Percentiles rank a stretch among this genome's conserved stretches.
These are phyloP conservation scores for Dothideomycetes sp. DNA, from an alignment of 2,329 filamentous ascomycete species.

Conservation along the genomic window DNA sequence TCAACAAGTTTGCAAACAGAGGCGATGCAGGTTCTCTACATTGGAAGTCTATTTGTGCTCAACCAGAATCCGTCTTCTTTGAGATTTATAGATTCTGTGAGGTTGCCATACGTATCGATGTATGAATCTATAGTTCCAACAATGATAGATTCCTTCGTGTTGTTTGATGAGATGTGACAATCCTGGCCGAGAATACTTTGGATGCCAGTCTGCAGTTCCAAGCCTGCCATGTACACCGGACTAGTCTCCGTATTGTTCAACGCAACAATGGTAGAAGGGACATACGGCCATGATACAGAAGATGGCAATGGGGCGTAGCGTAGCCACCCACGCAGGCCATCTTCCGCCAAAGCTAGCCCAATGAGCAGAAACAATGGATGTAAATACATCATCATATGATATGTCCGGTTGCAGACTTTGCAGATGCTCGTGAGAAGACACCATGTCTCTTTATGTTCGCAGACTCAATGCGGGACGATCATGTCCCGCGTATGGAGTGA, in stretches of 20 bases:
- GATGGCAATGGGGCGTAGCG: constrained; percentile 50
- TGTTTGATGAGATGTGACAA: constrained; percentile 19
- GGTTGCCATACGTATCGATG: constrained; percentile 26
- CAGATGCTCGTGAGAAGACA: no score
- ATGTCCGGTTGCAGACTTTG: no score
- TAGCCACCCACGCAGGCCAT: constrained; percentile 54
- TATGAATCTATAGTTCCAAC: constrained; percentile 43
- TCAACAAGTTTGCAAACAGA: constrained; percentile 46
- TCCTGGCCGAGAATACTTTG: constrained; percentile 46
- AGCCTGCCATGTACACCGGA: constrained; percentile 51
- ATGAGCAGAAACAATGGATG: not conserved
- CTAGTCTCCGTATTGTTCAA: constrained; percentile 46
- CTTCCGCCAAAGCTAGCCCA: constrained; percentile 43
- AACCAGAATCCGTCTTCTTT: constrained; percentile 55
- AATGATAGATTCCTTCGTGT: constrained; percentile 35
- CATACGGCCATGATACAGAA: constrained; percentile 29
- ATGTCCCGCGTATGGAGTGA: not conserved
- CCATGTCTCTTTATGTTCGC: no score
- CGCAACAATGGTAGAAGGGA: constrained; percentile 43
- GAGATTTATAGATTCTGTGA: constrained; percentile 32
- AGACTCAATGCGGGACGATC: not conserved
- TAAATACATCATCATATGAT: not conserved
- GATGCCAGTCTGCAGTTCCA: constrained; percentile 51
- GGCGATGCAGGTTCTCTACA: constrained; percentile 59
- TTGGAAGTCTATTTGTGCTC: constrained; percentile 56